Evolutionary conservation across 345 rosid genomes (phyloP), one percentile per base, ranked within the genome.

Genomic region (Eucalyptus erythrocorys): DNA sequence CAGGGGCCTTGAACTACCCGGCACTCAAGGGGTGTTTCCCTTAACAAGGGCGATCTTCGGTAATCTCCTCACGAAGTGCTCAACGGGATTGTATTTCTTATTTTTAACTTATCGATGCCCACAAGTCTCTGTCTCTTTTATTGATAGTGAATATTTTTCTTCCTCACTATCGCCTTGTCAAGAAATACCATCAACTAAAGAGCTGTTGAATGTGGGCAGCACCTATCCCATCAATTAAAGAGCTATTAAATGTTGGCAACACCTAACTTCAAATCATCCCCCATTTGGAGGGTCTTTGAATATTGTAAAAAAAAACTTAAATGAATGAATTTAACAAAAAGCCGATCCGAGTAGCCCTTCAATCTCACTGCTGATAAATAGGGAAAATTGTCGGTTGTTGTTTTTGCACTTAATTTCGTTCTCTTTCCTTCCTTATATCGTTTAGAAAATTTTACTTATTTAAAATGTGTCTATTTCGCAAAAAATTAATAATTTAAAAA

Each of bases 181-280:
- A 0, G 24, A 4, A 51, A 51, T 51, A 19, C 57, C 10, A 19
- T 51, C 0, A 2, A 51, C 1, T 1, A 51, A 19, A 8, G 24
- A 19, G 24, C 10, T 2, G 2, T 0, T 19, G 0, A 19, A 19
- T 0, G 2, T 19, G 19, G 2, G 2, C 4, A 7, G 19, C 2
- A 3, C 24, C 57, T 1, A 21, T n/a, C n/a, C 57, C 10, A 19
- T 51, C 0, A 2, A 51, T 1, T 1, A 51, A 19, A 8, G 24
- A 19, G 24, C 10, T 2, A 1, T 0, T 19, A 0, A 19, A 19
- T 0, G 2, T 19, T 51, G 2, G 2, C 4, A 7, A 51, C 2
- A 3, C 24, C 57, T 1, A 21, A 51, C 57, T 51, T 51, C 26
- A 19, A 51, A 21, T 21, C 57, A 51, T 51, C 57, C 4, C 0